phyloP scores from a whole-genome alignment of 352 stramenopile species.

The Globisporangium okanoganense region DNA sequence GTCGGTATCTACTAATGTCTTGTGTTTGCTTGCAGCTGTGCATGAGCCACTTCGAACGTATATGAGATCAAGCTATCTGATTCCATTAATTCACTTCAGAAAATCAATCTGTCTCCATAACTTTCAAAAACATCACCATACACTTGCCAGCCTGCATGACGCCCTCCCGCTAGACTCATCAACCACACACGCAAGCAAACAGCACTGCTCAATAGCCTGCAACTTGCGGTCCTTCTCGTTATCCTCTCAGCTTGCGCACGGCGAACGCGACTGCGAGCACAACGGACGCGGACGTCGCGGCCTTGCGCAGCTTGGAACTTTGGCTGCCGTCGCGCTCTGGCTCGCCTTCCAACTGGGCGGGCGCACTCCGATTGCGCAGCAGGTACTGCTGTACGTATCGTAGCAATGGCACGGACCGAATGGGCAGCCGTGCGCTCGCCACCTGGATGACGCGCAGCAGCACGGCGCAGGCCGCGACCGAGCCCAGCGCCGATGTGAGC shows the following conservation, averaged over 20 bases:
- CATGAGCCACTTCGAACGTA: neutral
- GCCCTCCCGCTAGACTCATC: neutral
- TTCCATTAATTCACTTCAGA: neutral
- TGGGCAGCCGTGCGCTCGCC: constrained; percentile 29
- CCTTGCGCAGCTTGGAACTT: constrained; percentile 15
- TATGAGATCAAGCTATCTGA: neutral
- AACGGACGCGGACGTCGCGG: constrained; percentile 36
- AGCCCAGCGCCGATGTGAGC: constrained; percentile 56
- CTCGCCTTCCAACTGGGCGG: constrained; percentile 8
- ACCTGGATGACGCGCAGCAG: constrained; percentile 50
- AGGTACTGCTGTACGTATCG: constrained; percentile 36
- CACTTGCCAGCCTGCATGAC: neutral
- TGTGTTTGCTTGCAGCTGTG: neutral
- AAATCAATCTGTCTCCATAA: neutral
- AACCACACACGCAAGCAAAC: neutral
- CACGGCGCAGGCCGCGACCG: constrained; percentile 53
- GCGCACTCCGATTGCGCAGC: constrained; percentile 27
- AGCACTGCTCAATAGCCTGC: neutral
- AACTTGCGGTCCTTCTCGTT: neutral
- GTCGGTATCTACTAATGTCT: neutral
- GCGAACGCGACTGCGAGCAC: constrained; percentile 33
- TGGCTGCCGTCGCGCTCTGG: neutral
- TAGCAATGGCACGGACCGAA: constrained; percentile 29
- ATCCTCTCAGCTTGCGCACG: constrained; percentile 25
- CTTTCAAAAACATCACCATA: neutral